Conservation (phyloP, 179 eudicot species). For the Spinacia oleracea region DNA sequence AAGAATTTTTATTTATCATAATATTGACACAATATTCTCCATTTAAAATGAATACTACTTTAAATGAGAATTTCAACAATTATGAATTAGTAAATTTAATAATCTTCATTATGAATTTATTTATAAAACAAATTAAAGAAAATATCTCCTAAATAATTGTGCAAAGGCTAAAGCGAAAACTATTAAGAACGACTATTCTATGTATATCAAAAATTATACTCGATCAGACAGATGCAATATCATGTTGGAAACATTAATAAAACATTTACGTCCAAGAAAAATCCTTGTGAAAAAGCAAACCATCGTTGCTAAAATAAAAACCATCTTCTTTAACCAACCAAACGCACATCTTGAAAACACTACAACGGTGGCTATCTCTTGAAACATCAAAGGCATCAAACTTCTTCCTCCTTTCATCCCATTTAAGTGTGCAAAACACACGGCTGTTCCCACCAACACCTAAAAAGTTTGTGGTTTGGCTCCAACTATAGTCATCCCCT, state of each 20-base stretch:
- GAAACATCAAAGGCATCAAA: conserved; percentile 44
- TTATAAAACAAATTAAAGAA: too few relatives aligned
- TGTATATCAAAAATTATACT: too few relatives aligned
- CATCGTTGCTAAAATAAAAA: conserved; percentile 61
- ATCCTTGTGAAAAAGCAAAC: conserved; percentile 43
- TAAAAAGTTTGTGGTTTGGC: conserved; percentile 27
- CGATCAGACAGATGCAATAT: too few relatives aligned
- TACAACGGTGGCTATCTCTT: conserved; percentile 46
- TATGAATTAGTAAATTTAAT: too few relatives aligned
- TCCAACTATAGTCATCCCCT: conserved; percentile 64
- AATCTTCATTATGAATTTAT: too few relatives aligned
- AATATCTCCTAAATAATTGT: too few relatives aligned
- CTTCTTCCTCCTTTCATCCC: conserved; percentile 46
- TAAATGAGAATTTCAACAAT: too few relatives aligned
- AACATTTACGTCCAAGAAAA: conserved; percentile 44
- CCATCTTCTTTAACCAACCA: conserved; percentile 76
- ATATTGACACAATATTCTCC: too few relatives aligned
- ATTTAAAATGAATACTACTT: too few relatives aligned
- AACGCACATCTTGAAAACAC: conserved; percentile 36
- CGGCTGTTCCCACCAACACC: conserved; percentile 1
- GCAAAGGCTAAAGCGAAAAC: too few relatives aligned
- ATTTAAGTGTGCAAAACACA: conserved; percentile 55
- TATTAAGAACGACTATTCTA: too few relatives aligned
- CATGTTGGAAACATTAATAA: background rate
- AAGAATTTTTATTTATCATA: too few relatives aligned